Percentiles rank a stretch among this genome's conserved stretches.
phyloP scores from a whole-genome alignment of 345 rosid species.

The Bruguiera sexangula region DNA sequence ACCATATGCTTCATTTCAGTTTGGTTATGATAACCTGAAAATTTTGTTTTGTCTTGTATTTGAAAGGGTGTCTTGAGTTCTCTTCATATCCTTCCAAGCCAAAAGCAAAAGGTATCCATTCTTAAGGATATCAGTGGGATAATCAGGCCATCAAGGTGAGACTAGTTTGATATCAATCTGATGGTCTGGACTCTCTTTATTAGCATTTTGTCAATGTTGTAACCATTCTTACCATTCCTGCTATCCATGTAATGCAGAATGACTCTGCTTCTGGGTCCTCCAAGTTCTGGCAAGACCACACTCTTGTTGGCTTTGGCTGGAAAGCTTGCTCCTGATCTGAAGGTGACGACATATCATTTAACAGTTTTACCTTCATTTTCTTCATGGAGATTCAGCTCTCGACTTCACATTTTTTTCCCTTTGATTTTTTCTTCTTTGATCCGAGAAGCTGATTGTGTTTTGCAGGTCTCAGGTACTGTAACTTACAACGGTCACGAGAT shows the following conservation, averaged over 20 bases:
- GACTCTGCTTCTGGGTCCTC: slow-evolving; percentile 80
- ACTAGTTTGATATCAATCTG: neutral
- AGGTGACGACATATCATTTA: slow-evolving; percentile 32
- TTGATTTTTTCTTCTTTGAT: neutral
- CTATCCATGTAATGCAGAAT: slow-evolving; percentile 32
- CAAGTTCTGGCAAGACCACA: slow-evolving; percentile 78
- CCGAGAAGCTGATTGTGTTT: neutral
- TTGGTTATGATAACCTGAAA: neutral
- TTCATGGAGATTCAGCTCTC: neutral
- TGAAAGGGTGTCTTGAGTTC: slow-evolving; percentile 23
- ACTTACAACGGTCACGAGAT: slow-evolving; percentile 62
- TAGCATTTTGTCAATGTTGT: neutral
- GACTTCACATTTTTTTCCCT: too few species aligned
- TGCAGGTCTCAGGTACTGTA: slow-evolving; percentile 54
- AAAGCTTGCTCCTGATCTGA: slow-evolving; percentile 52
- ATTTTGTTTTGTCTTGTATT: neutral
- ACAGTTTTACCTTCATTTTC: neutral
- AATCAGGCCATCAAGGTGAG: slow-evolving; percentile 62
- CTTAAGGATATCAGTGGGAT: slow-evolving; percentile 66
- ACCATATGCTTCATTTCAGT: too few species aligned
- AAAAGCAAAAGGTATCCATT: slow-evolving; percentile 49
- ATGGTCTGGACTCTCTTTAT: neutral
- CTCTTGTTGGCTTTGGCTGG: slow-evolving; percentile 76
- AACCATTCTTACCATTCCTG: neutral
- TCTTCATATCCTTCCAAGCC: slow-evolving; percentile 40